phyloP scores from a whole-genome alignment of 345 rosid genomes.

The Orychophragmus violaceus region DNA sequence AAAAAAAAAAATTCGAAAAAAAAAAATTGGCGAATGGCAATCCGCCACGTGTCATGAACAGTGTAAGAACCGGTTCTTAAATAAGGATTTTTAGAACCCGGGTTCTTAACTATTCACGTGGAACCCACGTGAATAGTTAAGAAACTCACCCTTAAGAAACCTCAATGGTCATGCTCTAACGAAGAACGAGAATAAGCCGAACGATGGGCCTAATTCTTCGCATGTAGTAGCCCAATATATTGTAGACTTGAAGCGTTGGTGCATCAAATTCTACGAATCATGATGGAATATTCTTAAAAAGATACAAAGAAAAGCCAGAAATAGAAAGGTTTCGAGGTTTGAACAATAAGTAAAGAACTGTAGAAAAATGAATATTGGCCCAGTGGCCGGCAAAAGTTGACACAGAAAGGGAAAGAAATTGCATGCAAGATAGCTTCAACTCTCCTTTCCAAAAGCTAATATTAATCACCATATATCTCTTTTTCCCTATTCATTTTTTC shows the following conservation, averaged over 20 bases:
- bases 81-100: no score
- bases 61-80: no score
- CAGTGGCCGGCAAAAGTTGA: conserved; percentile 36
- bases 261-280: background rate
- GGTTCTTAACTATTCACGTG: no score
- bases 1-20: no score
- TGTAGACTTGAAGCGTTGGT: background rate
- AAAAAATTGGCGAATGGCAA: no score
- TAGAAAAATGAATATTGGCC: conserved; percentile 21
- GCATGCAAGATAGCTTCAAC: conserved; percentile 29
- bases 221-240: conserved; percentile 1
- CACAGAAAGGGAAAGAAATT: conserved; percentile 21
- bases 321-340: conserved; percentile 20
- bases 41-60: no score
- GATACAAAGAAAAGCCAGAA: background rate
- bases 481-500: background rate
- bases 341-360: background rate
- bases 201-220: conserved; percentile 4
- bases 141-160: no score
- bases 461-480: conserved; percentile 1
- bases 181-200: background rate
- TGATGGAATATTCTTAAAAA: background rate
- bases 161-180: no score
- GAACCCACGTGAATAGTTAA: no score
- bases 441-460: conserved; percentile 12